Evolutionary conservation across 768 basidiomycete species (phyloP), one percentile per base, ranked within the genome.

Genomic region (Hericium erinaceus): DNA sequence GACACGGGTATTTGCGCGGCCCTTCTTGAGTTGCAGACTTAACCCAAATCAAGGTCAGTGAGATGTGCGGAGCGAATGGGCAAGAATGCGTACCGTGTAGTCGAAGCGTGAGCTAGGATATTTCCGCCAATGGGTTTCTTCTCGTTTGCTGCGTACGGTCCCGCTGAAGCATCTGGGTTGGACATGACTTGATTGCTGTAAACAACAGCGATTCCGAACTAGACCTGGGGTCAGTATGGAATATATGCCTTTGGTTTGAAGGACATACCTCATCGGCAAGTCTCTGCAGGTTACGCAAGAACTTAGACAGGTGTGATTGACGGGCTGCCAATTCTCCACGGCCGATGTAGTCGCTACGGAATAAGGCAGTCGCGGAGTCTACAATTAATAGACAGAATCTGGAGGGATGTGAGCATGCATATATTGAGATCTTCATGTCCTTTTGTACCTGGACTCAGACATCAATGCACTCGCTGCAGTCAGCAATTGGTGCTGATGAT

Each of bases 41-140:
- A 41, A 46, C 2, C 41, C 33, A 12, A 26, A 4, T 33, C 38
- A 39, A 18, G 44, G 50, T 58, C 9, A 55, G 56, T 4, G 26
- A 22, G 39, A n/a, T 9, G 5, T 38, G 33, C 39, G 48, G 2
- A 54, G 11, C 33, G 33, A 33, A 10, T 33, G 33, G 33, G 33
- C 33, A 41, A 18, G 48, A 53, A 24, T 4, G 50, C 77, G 51
- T 62, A 91, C 92, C 95, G 84, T 49, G 95, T 98, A 16, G 97
- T 98, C 1, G 94, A 95, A 8, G 97, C 97, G 74, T 99, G 97
- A 1, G 97, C 97, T 82, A 99, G 88, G 66, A 99, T 99, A 70
- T 99, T 99, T 22, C 95, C 95, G 49, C 97, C 97, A 56, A 99
- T 95, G 15, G 97, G 97, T 72, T 99, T 99, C 79, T 97, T 95